Evolutionary conservation across 2,329 filamentous ascomycete genomes (phyloP), one percentile per base, ranked within the genome.

Genomic region (Stachybotrys chartarum): DNA sequence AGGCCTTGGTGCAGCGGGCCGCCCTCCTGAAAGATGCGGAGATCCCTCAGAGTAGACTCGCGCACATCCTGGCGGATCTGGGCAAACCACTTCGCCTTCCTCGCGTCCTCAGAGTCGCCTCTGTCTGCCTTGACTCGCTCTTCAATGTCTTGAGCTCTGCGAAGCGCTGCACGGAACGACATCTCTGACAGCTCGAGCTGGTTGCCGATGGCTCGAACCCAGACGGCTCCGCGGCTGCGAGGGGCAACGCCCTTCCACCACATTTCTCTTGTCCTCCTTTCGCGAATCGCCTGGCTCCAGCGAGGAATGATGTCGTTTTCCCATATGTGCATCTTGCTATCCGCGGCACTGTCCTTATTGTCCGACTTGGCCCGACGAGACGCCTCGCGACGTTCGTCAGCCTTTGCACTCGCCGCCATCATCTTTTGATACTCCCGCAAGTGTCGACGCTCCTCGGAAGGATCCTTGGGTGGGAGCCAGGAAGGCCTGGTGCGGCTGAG

Each of bases 361-460:
- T 76, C 78, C 17, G 78, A 78, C 64, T 78, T 80, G 60, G 70
- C 79, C 65, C 71, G 72, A 54, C 76, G 76, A 16, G 76, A 73
- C 0, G 76, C 78, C 61, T 86, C 82, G 60, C 74, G 82, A 64
- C 80, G 80, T 56, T 81, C 79, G 35, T 86, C 84, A 0, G 82
- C 79, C 63, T 83, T 82, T 53, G 76, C 70, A 61, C 83, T 85
- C 49, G 75, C 76, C 0, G 78, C 79, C 86, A 93, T 90, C 87
- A 94, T 92, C 69, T 81, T 85, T 71, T 92, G 86, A 67, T 92
- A 94, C 68, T 94, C 85, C 65, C 83, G 91, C 61, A 99, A 69
- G 70, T 99, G 94, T 61, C 86, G 87, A 68, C 84, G 89, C 74
- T 99, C 94, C 70, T 99, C 94, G 54, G 88, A 88, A 2, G 91